Evolutionary conservation across 495 filamentous ascomycete genomes (phyloP).

Genomic region (Penicillium odoratum): DNA sequence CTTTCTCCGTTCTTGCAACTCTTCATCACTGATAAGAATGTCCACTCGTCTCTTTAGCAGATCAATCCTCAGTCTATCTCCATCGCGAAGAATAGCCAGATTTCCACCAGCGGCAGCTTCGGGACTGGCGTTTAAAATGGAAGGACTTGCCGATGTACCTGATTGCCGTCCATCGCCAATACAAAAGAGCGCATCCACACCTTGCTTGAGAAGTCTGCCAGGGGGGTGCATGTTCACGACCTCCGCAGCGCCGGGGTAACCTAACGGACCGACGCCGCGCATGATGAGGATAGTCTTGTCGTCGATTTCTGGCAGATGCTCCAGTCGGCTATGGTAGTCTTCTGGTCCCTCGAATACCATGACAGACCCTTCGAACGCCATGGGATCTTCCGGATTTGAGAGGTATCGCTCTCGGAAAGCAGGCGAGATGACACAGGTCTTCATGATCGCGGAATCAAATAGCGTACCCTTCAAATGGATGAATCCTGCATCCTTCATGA

Average conservation of each 20-base stretch:
- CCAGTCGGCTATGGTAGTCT: conserved; percentile 50
- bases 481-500: conserved; percentile 52
- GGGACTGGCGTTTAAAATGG: conserved; percentile 57
- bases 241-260: conserved; percentile 56
- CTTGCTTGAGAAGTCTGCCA: conserved; percentile 44
- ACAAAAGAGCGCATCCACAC: conserved; percentile 52
- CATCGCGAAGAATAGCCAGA: conserved; percentile 52
- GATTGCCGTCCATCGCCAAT: conserved; percentile 58
- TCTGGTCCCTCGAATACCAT: conserved; percentile 57
- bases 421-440: conserved; percentile 54
- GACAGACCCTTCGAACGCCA: conserved; percentile 52
- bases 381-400: conserved; percentile 49
- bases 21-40: conserved; percentile 54
- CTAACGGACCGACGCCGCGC: conserved; percentile 54
- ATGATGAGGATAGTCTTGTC: conserved; percentile 54
- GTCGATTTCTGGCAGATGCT: conserved; percentile 45
- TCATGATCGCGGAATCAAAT: conserved; percentile 58
- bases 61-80: conserved; percentile 58
- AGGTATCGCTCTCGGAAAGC: conserved; percentile 48
- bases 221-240: conserved; percentile 60
- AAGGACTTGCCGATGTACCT: conserved; percentile 55
- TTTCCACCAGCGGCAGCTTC: conserved; percentile 63
- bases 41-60: conserved; percentile 54
- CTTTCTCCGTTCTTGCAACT: conserved; percentile 63
- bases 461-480: conserved; percentile 51